Evolutionary conservation across 1,139 yeast genomes (phyloP), one percentile per base, ranked within the genome.

Genomic region (Kazachstania sp.): DNA sequence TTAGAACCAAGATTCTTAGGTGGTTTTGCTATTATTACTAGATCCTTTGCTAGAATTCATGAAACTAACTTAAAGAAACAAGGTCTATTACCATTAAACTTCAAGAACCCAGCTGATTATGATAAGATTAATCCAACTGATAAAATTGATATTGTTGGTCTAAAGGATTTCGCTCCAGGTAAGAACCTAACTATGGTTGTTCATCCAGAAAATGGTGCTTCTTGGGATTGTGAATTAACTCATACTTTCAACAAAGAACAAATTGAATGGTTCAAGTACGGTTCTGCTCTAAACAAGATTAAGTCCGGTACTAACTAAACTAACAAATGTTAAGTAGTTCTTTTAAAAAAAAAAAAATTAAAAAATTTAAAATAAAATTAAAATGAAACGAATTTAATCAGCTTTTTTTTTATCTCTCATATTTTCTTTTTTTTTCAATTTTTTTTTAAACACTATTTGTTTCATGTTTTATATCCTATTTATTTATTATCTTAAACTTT

Each of bases 1-100:
- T 83, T 92, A 69, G 96, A 90, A 79, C 98, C 98, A 75, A 86
- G 98, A 79, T 92, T 75, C 92, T 81, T 92, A 68, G 98, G 98
- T 77, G 98, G 95, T 67, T 86, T 84, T 68, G 96, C 97, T 61
- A 88, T 92, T 71, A 84, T 92, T 66, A 86, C 95, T 70, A 90
- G 87, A 76, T 92, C 98, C 43, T 92, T 92, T 71, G 98, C 98
- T 57, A 88, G 98, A 79, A 92, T 92, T 67, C 90, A 83, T 71
- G 92, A 83, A 73, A 87, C 96, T 55, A 87, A 87, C 78, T 81
- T 87, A 75, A 87, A 87, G 83, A 87, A 87, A 74, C 98, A 92
- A 75, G 98, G 98, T 75, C 76, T 92, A 70, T 79, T 92, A 71
- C 97, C 98, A 70, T 83, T 92, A 75, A 90, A 86, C 81, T 92